A percentile compares a stretch with the other conserved stretches of the same genome.
These are phyloP conservation scores for Fusarium pseudonygamai DNA, from an alignment of 2,329 filamentous ascomycete species.

Conservation along the genomic window DNA sequence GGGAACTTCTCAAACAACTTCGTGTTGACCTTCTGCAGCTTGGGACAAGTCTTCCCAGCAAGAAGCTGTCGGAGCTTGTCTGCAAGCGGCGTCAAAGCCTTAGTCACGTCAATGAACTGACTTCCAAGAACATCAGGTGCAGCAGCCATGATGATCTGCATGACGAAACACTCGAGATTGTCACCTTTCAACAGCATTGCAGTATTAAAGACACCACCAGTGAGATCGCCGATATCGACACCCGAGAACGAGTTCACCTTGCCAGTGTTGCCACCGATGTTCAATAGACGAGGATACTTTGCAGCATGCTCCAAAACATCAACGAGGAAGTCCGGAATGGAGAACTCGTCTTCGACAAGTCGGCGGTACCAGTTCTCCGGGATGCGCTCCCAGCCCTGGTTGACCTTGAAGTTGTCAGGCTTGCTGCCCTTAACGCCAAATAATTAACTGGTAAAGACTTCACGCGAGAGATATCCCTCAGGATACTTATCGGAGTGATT, in stretches of 20 bases:
- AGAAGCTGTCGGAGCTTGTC: slow-evolving; percentile 2
- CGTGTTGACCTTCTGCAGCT: neutral
- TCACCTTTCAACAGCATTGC: slow-evolving; percentile 54
- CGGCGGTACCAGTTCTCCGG: slow-evolving; percentile 12
- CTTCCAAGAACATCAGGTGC: slow-evolving; percentile 6
- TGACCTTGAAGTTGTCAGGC: slow-evolving; percentile 12
- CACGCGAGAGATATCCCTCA: neutral
- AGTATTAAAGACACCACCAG: slow-evolving; percentile 56
- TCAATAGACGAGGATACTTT: slow-evolving; percentile 1
- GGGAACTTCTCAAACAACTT: slow-evolving; percentile 10
- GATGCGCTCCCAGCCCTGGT: slow-evolving; percentile 9
- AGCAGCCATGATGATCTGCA: slow-evolving; percentile 45
- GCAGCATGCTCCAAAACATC: neutral
- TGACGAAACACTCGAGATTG: slow-evolving; percentile 54
- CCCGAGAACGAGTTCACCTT: neutral
- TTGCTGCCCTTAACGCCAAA: slow-evolving; percentile 2
- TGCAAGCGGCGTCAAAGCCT: neutral
- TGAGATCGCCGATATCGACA: slow-evolving; percentile 39
- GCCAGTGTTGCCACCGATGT: neutral
- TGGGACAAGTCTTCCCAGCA: neutral
- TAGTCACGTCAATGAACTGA: slow-evolving; percentile 3
- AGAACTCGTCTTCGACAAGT: neutral
- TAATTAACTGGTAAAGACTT: slow-evolving; percentile 2
- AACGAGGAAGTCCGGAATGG: neutral
- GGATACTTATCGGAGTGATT: slow-evolving; percentile 7